Percentiles rank a stretch among this genome's conserved stretches.
phyloP scores from a whole-genome alignment of 441 rosid species.

The Bocquillonia castaneifolia region DNA sequence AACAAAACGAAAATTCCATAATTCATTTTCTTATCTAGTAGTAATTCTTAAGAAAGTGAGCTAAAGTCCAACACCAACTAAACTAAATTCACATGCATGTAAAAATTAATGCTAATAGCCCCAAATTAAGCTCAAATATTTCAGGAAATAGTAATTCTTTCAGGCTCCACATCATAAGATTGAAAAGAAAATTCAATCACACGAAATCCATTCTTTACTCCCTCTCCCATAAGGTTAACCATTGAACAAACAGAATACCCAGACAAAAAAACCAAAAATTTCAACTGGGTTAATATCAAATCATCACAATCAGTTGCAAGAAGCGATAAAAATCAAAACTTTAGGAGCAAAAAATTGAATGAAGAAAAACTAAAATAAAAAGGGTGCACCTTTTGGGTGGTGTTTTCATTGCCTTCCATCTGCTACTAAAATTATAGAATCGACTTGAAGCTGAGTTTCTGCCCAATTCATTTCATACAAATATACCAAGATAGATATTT shows the following conservation, averaged over 20 bases:
- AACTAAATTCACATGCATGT: not conserved
- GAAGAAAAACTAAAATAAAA: no score
- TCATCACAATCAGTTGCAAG: not conserved
- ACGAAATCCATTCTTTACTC: not conserved
- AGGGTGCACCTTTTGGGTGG: slow-evolving; percentile 35
- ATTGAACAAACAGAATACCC: not conserved
- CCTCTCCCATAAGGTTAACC: not conserved
- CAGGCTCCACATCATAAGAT: not conserved
- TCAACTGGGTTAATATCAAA: not conserved
- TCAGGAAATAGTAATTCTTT: not conserved
- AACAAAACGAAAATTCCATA: not conserved
- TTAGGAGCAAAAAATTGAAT: not conserved
- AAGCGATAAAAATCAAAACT: not conserved
- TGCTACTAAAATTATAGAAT: slow-evolving; percentile 19
- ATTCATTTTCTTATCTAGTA: not conserved
- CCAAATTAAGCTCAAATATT: not conserved
- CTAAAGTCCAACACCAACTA: not conserved
- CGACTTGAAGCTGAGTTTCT: slow-evolving; percentile 25
- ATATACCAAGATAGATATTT: not conserved
- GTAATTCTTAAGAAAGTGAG: not conserved
- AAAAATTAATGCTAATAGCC: not conserved
- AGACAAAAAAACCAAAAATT: slow-evolving; percentile 3
- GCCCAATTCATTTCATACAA: slow-evolving; percentile 37
- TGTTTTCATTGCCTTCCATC: slow-evolving; percentile 48
- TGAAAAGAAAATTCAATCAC: not conserved